phyloP scores from a whole-genome alignment of 208 protist genomes.

The Phytomonas francai region DNA sequence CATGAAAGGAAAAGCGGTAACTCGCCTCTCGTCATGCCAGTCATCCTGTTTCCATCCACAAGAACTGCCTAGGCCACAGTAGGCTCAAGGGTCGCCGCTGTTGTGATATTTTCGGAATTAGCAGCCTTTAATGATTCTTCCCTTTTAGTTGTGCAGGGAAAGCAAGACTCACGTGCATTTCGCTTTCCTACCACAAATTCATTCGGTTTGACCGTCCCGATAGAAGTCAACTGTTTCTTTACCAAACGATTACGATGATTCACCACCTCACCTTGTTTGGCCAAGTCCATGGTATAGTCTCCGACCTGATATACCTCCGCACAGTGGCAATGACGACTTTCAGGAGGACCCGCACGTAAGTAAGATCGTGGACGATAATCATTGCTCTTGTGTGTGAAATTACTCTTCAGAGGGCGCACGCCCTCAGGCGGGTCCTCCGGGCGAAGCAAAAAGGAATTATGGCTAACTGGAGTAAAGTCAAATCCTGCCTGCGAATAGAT shows the following conservation, averaged over 20 bases:
- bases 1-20: neutral
- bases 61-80: neutral
- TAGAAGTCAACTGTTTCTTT: slow-evolving; percentile 42
- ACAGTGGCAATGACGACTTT: slow-evolving; percentile 79
- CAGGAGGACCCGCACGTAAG: slow-evolving; percentile 33
- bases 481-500: slow-evolving; percentile 73
- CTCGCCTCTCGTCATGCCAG: neutral
- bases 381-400: slow-evolving; percentile 56
- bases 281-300: slow-evolving; percentile 82
- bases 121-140: neutral
- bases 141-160: slow-evolving; percentile 22
- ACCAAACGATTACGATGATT: slow-evolving; percentile 64
- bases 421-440: slow-evolving; percentile 49
- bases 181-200: slow-evolving; percentile 62
- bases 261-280: slow-evolving; percentile 30
- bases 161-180: slow-evolving; percentile 45
- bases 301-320: slow-evolving; percentile 81
- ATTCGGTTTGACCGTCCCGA: slow-evolving; percentile 49
- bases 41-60: neutral
- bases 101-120: neutral
- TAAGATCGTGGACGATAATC: slow-evolving; percentile 77
- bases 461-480: slow-evolving; percentile 80
- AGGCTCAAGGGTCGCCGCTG: neutral
- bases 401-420: slow-evolving; percentile 62
- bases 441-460: slow-evolving; percentile 56